phyloP scores from a whole-genome alignment of 257 asterid species.

The Jacaranda copaia region DNA sequence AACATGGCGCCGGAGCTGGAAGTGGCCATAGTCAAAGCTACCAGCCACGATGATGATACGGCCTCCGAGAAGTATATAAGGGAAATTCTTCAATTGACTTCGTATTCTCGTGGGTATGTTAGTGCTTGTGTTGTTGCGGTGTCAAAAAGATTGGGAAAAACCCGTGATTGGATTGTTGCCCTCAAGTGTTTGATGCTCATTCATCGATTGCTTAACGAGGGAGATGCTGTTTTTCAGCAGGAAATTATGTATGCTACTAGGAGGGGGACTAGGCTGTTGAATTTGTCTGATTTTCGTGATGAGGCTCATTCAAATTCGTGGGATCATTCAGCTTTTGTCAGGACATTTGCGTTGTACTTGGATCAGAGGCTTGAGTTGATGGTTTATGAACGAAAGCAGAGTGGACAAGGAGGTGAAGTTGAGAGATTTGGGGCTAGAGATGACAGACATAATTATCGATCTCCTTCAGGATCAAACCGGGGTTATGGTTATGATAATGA shows the following conservation, averaged over 20 bases:
- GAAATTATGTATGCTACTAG: constrained; percentile 82
- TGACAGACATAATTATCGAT: constrained; percentile 52
- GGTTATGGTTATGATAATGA: constrained; percentile 47
- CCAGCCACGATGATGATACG: constrained; percentile 89
- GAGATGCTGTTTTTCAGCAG: constrained; percentile 71
- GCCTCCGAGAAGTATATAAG: constrained; percentile 80
- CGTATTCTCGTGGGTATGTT: constrained; percentile 70
- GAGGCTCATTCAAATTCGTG: constrained; percentile 87
- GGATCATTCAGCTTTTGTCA: constrained; percentile 84
- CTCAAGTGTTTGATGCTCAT: constrained; percentile 74
- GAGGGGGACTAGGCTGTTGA: constrained; percentile 73
- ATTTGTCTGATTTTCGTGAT: constrained; percentile 81
- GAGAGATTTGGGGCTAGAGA: constrained; percentile 56
- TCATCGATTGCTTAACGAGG: constrained; percentile 76
- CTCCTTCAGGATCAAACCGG: constrained; percentile 63
- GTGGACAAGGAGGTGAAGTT: constrained; percentile 50
- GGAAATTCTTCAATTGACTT: constrained; percentile 69
- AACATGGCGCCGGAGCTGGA: constrained; percentile 87
- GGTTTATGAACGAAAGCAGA: constrained; percentile 60
- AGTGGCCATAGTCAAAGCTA: constrained; percentile 85
- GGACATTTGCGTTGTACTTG: constrained; percentile 69
- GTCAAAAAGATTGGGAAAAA: constrained; percentile 76
- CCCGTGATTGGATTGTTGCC: constrained; percentile 91
- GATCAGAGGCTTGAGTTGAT: constrained; percentile 82
- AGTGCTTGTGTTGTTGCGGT: constrained; percentile 65